These are phyloP conservation scores for Orobanche coerulescens DNA, from an alignment of 257 asterid genomes.

Conservation along the genomic window DNA sequence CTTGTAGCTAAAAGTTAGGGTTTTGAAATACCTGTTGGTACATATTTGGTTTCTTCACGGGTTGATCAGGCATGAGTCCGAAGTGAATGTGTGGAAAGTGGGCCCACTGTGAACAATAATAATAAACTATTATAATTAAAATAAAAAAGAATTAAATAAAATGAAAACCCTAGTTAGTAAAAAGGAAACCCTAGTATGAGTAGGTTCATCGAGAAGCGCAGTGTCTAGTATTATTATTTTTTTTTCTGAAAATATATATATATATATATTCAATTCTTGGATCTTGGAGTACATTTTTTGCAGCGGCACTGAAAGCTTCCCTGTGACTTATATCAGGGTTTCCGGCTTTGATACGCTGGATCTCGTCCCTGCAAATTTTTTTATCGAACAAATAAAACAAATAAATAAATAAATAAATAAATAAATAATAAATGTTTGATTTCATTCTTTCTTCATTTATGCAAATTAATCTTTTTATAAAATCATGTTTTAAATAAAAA, in stretches of 20 bases:
- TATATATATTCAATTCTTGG: neutral
- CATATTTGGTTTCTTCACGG: constrained; percentile 93
- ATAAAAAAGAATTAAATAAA: constrained; percentile 13
- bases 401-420: no score
- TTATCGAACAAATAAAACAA: no score
- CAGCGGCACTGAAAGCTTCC: constrained; percentile 99
- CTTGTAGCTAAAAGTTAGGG: constrained; percentile 30
- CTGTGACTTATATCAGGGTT: constrained; percentile 99
- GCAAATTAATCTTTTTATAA: no score
- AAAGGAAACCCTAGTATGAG: neutral
- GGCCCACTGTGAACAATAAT: constrained; percentile 69
- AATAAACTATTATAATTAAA: no score
- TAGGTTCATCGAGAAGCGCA: neutral
- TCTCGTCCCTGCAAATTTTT: constrained; percentile 75
- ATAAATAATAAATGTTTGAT: neutral
- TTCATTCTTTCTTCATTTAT: no score
- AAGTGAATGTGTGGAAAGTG: constrained; percentile 99
- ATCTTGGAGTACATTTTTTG: constrained; percentile 75
- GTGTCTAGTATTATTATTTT: no score
- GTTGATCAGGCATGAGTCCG: constrained; percentile 99
- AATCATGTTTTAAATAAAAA: no score
- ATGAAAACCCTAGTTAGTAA: neutral
- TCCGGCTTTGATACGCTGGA: constrained; percentile 99
- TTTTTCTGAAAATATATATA: no score
- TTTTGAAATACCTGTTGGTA: constrained; percentile 79